Evolutionary conservation across 768 basidiomycete species (phyloP).

Genomic region (Naganishia kalamii): DNA sequence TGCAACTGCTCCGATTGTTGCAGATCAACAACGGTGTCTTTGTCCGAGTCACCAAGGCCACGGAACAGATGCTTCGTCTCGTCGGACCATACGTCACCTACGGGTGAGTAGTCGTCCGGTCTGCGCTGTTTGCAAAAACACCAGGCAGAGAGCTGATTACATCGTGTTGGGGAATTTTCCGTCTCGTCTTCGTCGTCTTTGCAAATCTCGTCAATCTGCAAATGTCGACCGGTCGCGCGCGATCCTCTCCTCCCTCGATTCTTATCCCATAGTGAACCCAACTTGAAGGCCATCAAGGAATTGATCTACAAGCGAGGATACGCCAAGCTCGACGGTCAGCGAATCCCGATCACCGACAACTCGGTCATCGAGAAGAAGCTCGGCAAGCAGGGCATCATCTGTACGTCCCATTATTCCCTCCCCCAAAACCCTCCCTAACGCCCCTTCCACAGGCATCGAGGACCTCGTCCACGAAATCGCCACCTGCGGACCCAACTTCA

Average conservation of each 20-base stretch:
- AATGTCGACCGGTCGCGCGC: constrained; percentile 10
- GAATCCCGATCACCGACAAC: constrained; percentile 92
- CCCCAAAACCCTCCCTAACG: neutral
- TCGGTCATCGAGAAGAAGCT: constrained; percentile 82
- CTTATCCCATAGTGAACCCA: constrained; percentile 64
- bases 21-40: constrained; percentile 99
- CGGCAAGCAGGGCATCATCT: constrained; percentile 91
- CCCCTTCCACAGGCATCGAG: constrained; percentile 56
- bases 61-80: constrained; percentile 94
- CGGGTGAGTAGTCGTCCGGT: constrained; percentile 56
- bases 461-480: constrained; percentile 96
- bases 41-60: constrained; percentile 91
- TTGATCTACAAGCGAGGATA: constrained; percentile 99
- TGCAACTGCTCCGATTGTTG: constrained; percentile 94
- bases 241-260: constrained; percentile 10
- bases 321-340: constrained; percentile 95
- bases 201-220: constrained; percentile 9
- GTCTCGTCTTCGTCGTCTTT: neutral
- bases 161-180: constrained; percentile 21
- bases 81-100: constrained; percentile 97
- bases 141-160: constrained; percentile 29
- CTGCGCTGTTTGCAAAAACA: constrained; percentile 13
- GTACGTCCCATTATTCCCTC: constrained; percentile 36
- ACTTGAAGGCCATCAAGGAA: constrained; percentile 92
- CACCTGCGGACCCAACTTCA: constrained; percentile 96